Percentiles rank a stretch among this genome's conserved stretches.
Conservation (phyloP, 768 basidiomycete species). For the Boletellus sp. region DNA sequence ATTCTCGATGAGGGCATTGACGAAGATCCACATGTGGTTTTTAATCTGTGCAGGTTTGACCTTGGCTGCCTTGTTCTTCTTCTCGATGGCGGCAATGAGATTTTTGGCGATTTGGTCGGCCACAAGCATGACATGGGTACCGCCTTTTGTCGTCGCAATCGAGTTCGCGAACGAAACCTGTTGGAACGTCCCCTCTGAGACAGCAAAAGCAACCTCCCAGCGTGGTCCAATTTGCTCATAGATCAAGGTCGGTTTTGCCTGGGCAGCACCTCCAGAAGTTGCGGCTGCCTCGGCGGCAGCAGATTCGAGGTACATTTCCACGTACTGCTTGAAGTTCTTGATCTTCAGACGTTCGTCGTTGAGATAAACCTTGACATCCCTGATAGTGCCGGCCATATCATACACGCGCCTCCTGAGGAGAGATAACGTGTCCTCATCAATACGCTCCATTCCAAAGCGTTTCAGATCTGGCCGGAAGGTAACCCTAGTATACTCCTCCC, state of each 20-base stretch:
- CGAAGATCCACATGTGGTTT: conserved; percentile 98
- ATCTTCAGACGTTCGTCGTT: conserved; percentile 90
- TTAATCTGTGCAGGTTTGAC: conserved; percentile 93
- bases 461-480: conserved; percentile 90
- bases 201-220: conserved; percentile 94
- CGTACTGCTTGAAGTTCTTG: conserved; percentile 96
- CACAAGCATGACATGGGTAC: conserved; percentile 83
- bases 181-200: conserved; percentile 89
- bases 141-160: conserved; percentile 94
- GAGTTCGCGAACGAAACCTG: conserved; percentile 98
- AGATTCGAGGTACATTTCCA: conserved; percentile 86
- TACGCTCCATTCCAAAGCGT: conserved; percentile 86
- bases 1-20: conserved; percentile 94
- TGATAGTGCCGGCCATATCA: conserved; percentile 95
- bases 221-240: conserved; percentile 77
- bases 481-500: conserved; percentile 89
- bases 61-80: conserved; percentile 97
- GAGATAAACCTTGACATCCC: conserved; percentile 87
- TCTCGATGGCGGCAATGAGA: conserved; percentile 75
- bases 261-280: conserved; percentile 73
- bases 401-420: conserved; percentile 92
- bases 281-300: conserved; percentile 67
- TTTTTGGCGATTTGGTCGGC: conserved; percentile 88
- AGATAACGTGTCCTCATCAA: conserved; percentile 88
- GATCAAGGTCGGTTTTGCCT: conserved; percentile 71